Evolutionary conservation across 345 rosid species (phyloP), one percentile per base, ranked within the genome.

Genomic region (Combretum micranthum): DNA sequence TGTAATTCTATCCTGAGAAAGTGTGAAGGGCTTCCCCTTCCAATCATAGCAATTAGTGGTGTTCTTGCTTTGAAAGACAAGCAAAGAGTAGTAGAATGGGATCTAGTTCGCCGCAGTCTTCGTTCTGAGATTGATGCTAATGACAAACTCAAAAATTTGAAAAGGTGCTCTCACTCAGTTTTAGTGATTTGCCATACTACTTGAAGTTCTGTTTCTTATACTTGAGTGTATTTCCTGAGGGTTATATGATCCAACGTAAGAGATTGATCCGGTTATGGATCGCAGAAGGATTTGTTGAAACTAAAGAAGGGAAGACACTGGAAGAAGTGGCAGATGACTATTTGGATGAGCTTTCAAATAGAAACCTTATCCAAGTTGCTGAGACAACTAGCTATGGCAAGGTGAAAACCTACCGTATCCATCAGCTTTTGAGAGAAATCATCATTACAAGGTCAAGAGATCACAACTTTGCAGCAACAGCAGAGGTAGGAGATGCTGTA

Each of bases 1-100:
- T 67, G 65, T 13, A 23, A 55, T 16, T 45, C 11, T 22, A 57
- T 62, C 39, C 44, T 55, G 37, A 43, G 18, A 17, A 67, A 47
- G 25, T 72, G 72, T 17, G 69, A 64, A 22, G 72, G 72, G 16
- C 17, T 62, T 2, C 72, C 72, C 3, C 68, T 69, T 26, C 67
- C 64, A 37, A 59, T 72, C 11, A 65, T 72, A 11, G 69, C 76
- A 23, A 55, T 67, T n/a, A 59, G 69, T n/a, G 76, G 72, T 3
- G 65, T 63, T 20, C 52, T 69, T 53, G 73, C 73, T n/a, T 21
- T 66, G 13, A 70, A 53, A 47, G 69, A 42, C 15, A 42, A 17
- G 51, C 15, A 39, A 8, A 50, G 52, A 3, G 60, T 64, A 1
- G 72, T 62, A 16, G 68, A 63, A 52, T 63, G 72, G 68, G 60